Evolutionary conservation across 2,329 filamentous ascomycete genomes (phyloP).

Genomic region (Botrytis deweyae): DNA sequence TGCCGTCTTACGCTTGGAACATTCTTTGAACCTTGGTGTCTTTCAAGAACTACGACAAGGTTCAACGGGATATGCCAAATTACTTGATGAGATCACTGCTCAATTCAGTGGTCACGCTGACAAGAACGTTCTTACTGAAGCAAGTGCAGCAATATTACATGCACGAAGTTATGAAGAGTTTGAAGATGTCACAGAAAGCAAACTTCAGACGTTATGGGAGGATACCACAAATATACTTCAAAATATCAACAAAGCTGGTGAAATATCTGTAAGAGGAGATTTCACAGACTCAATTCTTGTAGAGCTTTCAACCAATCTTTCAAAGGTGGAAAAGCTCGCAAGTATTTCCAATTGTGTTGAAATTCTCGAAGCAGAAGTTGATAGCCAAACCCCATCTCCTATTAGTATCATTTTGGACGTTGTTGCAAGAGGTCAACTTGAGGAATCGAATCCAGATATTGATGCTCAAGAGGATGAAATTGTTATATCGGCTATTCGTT

Average conservation of each 20-base stretch:
- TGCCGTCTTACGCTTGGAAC: conserved; percentile 80
- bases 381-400: conserved; percentile 48
- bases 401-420: conserved; percentile 72
- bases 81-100: conserved; percentile 88
- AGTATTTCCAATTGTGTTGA: conserved; percentile 76
- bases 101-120: conserved; percentile 94
- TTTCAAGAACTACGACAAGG: conserved; percentile 90
- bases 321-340: conserved; percentile 78
- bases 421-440: conserved; percentile 69
- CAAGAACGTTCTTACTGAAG: conserved; percentile 79
- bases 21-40: conserved; percentile 80
- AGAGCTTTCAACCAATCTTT: conserved; percentile 70
- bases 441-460: conserved; percentile 63
- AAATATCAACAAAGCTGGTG: conserved; percentile 60
- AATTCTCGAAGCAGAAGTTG: conserved; percentile 64
- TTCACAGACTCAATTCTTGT: conserved; percentile 64
- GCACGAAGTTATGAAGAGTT: conserved; percentile 85
- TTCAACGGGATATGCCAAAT: conserved; percentile 71
- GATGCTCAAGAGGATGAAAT: conserved; percentile 79
- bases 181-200: conserved; percentile 78
- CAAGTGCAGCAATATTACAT: conserved; percentile 77
- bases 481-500: conserved; percentile 71
- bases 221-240: conserved; percentile 72
- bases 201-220: conserved; percentile 82
- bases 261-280: conserved; percentile 69